Percentiles rank a stretch among this genome's conserved stretches.
phyloP scores from a whole-genome alignment of 108 stramenopile species.

The Parietichytrium sp. region DNA sequence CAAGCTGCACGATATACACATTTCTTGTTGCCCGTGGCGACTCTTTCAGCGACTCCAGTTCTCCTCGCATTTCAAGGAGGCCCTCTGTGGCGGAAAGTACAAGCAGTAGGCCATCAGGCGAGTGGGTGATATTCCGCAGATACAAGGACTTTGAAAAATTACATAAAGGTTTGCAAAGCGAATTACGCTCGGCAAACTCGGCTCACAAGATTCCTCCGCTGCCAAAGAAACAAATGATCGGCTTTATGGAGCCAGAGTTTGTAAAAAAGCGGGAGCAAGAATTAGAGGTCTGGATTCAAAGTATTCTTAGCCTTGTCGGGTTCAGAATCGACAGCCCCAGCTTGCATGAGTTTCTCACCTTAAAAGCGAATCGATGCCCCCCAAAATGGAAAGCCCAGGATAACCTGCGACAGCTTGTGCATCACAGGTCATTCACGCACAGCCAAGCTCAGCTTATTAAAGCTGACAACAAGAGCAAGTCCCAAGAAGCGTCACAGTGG shows the following conservation, averaged over 20 bases:
- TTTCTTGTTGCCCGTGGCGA: constrained; percentile 22
- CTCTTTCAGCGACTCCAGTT: too few species aligned
- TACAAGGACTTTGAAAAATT: constrained; percentile 38
- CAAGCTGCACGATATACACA: neutral
- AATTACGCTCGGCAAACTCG: neutral
- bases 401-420: neutral
- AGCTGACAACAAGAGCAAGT: too few species aligned
- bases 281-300: neutral
- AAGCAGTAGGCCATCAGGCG: too few species aligned
- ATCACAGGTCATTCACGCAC: neutral
- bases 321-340: neutral
- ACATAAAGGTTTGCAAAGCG: constrained; percentile 3
- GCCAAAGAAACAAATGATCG: constrained; percentile 13
- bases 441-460: neutral
- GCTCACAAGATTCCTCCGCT: constrained; percentile 6
- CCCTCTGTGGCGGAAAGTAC: too few species aligned
- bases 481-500: constrained; percentile 17
- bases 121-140: neutral
- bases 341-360: constrained; percentile 14
- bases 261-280: constrained; percentile 1
- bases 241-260: constrained; percentile 30
- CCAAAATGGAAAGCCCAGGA: constrained; percentile 2
- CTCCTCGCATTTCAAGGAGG: too few species aligned
- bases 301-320: neutral
- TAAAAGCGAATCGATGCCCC: neutral